Conservation (phyloP, 116 monocot genomes). For the Dioscorea cayenensis region DNA sequence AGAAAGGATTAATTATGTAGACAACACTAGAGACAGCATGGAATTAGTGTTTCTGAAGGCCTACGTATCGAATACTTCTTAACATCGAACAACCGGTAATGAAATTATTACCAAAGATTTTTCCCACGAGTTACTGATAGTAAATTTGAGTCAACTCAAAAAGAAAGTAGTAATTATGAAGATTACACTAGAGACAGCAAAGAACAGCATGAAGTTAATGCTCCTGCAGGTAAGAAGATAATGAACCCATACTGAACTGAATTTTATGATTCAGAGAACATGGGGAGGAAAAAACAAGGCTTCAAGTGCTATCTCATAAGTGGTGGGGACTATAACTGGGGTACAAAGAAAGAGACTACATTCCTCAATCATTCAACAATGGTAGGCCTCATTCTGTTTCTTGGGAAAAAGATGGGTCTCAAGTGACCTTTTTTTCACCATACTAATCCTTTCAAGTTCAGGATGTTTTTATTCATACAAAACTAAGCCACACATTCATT, state of each 20-base stretch:
- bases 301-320: not conserved
- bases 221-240: too few species aligned
- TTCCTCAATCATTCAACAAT: constrained; percentile 21
- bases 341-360: constrained; percentile 10
- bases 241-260: too few species aligned
- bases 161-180: not conserved
- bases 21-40: too few species aligned
- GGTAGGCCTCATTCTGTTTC: constrained; percentile 7
- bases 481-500: too few species aligned
- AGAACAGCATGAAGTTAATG: too few species aligned
- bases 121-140: not conserved
- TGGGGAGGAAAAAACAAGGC: too few species aligned
- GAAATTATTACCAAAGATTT: not conserved
- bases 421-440: not conserved
- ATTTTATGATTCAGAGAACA: too few species aligned
- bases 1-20: too few species aligned
- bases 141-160: not conserved
- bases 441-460: not conserved
- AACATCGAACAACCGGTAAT: too few species aligned
- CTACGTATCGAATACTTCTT: too few species aligned
- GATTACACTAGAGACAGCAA: not conserved
- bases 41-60: too few species aligned
- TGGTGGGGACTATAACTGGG: not conserved
- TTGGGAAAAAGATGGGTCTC: not conserved
- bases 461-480: too few species aligned